A percentile compares a stretch with the other conserved stretches of the same genome.
These are phyloP conservation scores for Curvularia spicifera DNA, from an alignment of 2,329 filamentous ascomycete genomes.

Conservation along the genomic window DNA sequence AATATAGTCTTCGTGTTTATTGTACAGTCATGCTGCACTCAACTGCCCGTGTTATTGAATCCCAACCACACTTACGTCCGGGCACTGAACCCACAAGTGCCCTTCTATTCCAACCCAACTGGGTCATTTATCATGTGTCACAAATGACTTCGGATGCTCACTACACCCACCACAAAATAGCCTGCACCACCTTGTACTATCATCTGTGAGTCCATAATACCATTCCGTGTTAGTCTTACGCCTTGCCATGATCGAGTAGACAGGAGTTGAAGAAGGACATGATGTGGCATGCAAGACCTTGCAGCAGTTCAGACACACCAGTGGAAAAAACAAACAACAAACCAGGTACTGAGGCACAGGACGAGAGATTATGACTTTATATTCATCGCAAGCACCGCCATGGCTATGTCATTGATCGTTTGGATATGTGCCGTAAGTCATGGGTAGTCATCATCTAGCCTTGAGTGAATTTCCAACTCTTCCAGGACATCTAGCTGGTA, in stretches of 20 bases:
- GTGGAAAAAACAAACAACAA: neutral
- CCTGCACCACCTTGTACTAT: no score
- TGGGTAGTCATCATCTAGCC: slow-evolving; percentile 11
- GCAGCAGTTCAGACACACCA: neutral
- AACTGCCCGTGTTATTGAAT: neutral
- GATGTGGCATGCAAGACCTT: neutral
- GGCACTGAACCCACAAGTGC: slow-evolving; percentile 12
- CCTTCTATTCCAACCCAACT: no score
- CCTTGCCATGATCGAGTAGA: no score
- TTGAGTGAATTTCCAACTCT: neutral
- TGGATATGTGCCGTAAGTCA: slow-evolving; percentile 15
- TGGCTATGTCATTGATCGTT: slow-evolving; percentile 5
- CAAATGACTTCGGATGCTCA: no score
- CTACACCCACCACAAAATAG: no score
- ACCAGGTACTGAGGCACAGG: neutral
- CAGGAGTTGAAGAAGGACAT: neutral
- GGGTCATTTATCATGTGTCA: no score
- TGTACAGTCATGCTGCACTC: neutral
- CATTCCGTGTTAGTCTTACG: neutral
- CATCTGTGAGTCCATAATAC: neutral
- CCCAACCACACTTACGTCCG: neutral
- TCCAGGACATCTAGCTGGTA: slow-evolving; percentile 26
- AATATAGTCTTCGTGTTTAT: no score
- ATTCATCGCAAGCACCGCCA: neutral
- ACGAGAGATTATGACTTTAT: neutral